Conservation (phyloP, 75 land plant species). For the Larix kaempferi region DNA sequence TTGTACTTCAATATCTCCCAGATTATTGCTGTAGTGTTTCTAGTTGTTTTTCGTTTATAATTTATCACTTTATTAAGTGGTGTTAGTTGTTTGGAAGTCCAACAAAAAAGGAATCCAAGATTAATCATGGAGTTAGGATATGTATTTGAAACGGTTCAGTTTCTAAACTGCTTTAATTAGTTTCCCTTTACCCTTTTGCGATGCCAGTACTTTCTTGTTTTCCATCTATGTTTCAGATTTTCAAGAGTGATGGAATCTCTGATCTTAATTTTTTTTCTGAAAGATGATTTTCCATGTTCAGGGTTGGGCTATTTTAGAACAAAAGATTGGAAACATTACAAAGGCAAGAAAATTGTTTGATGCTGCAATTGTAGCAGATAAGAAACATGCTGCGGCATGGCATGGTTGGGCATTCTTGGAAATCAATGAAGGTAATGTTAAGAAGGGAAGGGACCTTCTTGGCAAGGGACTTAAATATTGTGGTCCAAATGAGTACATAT, state of each 20-base stretch:
- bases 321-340: conserved; percentile 59
- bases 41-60: neutral
- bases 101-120: neutral
- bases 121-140: neutral
- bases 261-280: neutral
- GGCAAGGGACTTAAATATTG: conserved; percentile 75
- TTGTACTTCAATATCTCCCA: no score
- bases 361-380: conserved; percentile 94
- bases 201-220: neutral
- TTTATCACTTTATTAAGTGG: neutral
- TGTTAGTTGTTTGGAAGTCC: neutral
- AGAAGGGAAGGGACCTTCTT: conserved; percentile 79
- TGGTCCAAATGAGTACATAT: conserved; percentile 90
- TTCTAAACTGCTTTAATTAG: neutral
- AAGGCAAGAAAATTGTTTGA: conserved; percentile 93
- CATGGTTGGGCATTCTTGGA: conserved; percentile 98
- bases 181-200: neutral
- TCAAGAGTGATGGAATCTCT: neutral
- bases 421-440: conserved; percentile 74
- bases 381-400: conserved; percentile 95
- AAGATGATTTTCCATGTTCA: conserved; percentile 16
- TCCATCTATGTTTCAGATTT: neutral
- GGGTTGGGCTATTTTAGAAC: conserved; percentile 97
- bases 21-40: no score
- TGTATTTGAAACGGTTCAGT: neutral